Evolutionary conservation across 768 basidiomycete species (phyloP).

Genomic region (Boletus rubroflammeus): DNA sequence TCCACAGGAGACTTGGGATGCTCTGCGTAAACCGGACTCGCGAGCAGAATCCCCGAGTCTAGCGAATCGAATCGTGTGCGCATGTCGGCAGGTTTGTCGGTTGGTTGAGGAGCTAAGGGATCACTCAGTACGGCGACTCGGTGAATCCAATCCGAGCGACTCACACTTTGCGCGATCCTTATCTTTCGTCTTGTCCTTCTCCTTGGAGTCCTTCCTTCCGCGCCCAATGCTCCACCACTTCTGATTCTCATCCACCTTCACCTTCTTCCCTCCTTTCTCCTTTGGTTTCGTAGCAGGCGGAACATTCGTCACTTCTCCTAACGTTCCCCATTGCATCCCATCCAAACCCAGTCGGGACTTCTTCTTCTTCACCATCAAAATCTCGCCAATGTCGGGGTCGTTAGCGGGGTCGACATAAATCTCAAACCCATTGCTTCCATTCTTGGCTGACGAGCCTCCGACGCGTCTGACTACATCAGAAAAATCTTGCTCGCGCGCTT

Average conservation of each 20-base stretch:
- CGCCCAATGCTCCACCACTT: slow-evolving; percentile 85
- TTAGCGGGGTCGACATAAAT: slow-evolving; percentile 64
- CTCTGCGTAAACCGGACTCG: slow-evolving; percentile 18
- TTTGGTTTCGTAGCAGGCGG: slow-evolving; percentile 27
- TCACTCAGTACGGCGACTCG: slow-evolving; percentile 1
- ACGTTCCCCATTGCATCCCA: slow-evolving; percentile 52
- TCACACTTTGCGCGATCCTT: slow-evolving; percentile 37
- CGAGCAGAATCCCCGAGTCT: slow-evolving; percentile 39
- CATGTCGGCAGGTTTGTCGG: slow-evolving; percentile 22
- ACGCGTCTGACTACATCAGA: slow-evolving; percentile 59
- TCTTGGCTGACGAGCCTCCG: slow-evolving; percentile 22
- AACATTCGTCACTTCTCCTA: slow-evolving; percentile 61
- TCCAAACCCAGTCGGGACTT: slow-evolving; percentile 61
- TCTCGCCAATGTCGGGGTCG: slow-evolving; percentile 65
- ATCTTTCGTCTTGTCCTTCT: slow-evolving; percentile 43
- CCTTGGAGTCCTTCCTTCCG: slow-evolving; percentile 70
- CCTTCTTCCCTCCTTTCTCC: slow-evolving; percentile 38
- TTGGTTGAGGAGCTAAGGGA: slow-evolving; percentile 46
- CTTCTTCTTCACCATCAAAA: slow-evolving; percentile 75
- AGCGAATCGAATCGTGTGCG: slow-evolving; percentile 67
- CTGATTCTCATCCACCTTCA: slow-evolving; percentile 47
- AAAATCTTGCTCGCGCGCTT: slow-evolving; percentile 43
- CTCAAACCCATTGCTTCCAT: slow-evolving; percentile 55
- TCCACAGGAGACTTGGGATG: slow-evolving; percentile 13
- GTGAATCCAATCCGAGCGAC: neutral